Evolutionary conservation across 2,329 filamentous ascomycete species (phyloP).

Genomic region (Plectosphaerella sp.): DNA sequence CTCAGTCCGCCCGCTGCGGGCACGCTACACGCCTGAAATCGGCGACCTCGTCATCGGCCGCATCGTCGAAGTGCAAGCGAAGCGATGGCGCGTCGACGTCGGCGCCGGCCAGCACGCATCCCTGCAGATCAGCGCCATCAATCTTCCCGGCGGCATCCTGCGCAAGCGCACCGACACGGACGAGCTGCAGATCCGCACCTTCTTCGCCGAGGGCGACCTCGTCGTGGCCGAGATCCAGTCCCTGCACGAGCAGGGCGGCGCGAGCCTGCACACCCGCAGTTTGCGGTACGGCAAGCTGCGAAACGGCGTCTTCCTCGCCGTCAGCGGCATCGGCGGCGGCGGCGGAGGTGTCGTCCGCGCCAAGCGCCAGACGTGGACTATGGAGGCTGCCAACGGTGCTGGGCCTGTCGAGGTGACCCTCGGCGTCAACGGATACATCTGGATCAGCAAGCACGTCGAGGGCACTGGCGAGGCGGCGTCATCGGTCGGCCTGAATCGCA

Average conservation of each 20-base stretch:
- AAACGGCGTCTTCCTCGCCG: constrained; percentile 84
- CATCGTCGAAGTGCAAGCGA: constrained; percentile 90
- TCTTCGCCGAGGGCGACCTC: constrained; percentile 92
- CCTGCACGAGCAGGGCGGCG: constrained; percentile 79
- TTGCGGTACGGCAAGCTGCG: constrained; percentile 93
- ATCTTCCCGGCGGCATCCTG: constrained; percentile 88
- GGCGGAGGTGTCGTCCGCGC: constrained; percentile 82
- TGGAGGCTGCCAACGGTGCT: constrained; percentile 52
- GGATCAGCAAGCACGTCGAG: constrained; percentile 82
- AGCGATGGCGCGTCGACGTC: constrained; percentile 93
- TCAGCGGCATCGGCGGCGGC: constrained; percentile 77
- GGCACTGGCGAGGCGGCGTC: constrained; percentile 41
- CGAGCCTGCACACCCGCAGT: constrained; percentile 82
- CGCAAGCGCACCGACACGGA: constrained; percentile 91
- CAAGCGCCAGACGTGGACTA: constrained; percentile 82
- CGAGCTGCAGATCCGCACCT: constrained; percentile 94
- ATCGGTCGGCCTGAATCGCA: constrained; percentile 70
- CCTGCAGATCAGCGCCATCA: constrained; percentile 84
- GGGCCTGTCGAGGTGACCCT: constrained; percentile 79
- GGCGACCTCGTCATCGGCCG: constrained; percentile 92
- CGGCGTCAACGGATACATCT: constrained; percentile 96
- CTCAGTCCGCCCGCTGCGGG: constrained; percentile 82
- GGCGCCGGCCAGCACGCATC: constrained; percentile 80
- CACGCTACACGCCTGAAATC: constrained; percentile 92
- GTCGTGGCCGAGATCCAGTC: constrained; percentile 93